Conservation (phyloP, 1,284 basidiomycete genomes). For the Leccinum griseonigrum region DNA sequence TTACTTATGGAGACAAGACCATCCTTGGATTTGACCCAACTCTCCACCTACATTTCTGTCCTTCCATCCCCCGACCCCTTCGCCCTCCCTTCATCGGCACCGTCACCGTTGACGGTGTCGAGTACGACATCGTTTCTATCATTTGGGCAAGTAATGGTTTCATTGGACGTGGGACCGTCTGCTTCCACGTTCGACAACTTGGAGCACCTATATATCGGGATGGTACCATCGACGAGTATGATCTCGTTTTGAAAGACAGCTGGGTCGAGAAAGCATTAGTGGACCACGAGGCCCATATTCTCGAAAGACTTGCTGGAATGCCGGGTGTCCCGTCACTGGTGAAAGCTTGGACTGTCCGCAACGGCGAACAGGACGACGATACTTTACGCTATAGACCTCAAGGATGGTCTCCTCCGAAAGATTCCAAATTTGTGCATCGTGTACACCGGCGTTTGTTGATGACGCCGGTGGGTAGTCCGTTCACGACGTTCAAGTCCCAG, state of each 20-base stretch:
- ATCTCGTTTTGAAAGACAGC: background rate
- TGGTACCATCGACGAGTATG: background rate
- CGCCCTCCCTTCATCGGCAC: background rate
- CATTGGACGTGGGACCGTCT: background rate
- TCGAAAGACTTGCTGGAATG: too few species aligned
- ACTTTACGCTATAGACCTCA: too few species aligned
- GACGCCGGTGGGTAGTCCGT: too few species aligned
- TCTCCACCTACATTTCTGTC: background rate
- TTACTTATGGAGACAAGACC: background rate
- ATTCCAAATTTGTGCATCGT: too few species aligned
- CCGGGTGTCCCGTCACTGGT: too few species aligned
- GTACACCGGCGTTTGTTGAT: too few species aligned
- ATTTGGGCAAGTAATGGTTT: background rate
- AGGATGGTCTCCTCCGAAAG: too few species aligned
- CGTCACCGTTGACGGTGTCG: background rate
- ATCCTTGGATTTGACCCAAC: background rate
- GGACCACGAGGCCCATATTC: background rate
- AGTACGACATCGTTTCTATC: background rate
- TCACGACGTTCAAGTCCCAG: too few species aligned
- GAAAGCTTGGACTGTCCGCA: too few species aligned
- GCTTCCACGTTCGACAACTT: background rate
- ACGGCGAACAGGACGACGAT: too few species aligned
- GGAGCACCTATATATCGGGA: background rate
- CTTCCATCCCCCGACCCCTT: background rate
- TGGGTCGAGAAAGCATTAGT: background rate